Percentiles rank a stretch among this genome's conserved stretches.
Evolutionary conservation across 352 stramenopile species (phyloP).

Genomic region (Phytophthora idaei): DNA sequence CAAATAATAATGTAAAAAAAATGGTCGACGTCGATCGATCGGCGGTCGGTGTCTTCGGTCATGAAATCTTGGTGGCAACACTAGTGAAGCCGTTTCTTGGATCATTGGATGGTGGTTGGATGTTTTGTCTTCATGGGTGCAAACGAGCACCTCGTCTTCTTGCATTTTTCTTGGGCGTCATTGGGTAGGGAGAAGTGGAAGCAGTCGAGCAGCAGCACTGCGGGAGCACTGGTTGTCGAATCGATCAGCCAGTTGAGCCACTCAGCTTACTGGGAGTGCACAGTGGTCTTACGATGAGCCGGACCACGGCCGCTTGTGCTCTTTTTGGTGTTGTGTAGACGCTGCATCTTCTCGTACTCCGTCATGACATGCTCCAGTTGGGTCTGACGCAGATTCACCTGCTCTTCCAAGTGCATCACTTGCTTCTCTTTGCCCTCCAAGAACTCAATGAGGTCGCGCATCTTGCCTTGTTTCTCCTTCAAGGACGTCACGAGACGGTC

Average conservation of each 20-base stretch:
- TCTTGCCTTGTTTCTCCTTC: slow-evolving; percentile 64
- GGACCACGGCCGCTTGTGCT: slow-evolving; percentile 4
- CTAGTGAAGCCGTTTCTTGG: too few species aligned
- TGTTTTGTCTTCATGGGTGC: slow-evolving; percentile 29
- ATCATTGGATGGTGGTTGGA: slow-evolving; percentile 1
- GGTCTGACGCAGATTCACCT: slow-evolving; percentile 54
- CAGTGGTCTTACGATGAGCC: slow-evolving; percentile 15
- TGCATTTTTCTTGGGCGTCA: slow-evolving; percentile 40
- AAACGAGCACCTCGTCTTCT: slow-evolving; percentile 30
- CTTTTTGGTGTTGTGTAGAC: slow-evolving; percentile 24
- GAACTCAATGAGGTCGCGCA: slow-evolving; percentile 58
- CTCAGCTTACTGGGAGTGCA: slow-evolving; percentile 23
- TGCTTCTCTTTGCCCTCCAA: slow-evolving; percentile 74
- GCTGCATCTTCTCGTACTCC: slow-evolving; percentile 38
- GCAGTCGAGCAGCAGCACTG: slow-evolving; percentile 6
- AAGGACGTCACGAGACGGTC: slow-evolving; percentile 50
- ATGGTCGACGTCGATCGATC: slow-evolving; percentile 12
- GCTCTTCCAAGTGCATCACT: slow-evolving; percentile 67
- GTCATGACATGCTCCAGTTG: slow-evolving; percentile 58
- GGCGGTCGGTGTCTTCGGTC: slow-evolving; percentile 11
- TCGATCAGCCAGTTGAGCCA: slow-evolving; percentile 15
- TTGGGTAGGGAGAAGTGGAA: slow-evolving; percentile 21
- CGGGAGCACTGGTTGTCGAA: slow-evolving; percentile 1
- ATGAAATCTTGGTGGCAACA: slow-evolving; percentile 18
- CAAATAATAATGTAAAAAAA: slow-evolving; percentile 41